Base-by-base conservation (phyloP, 441 rosid species). In the Eruca vesicaria region DNA sequence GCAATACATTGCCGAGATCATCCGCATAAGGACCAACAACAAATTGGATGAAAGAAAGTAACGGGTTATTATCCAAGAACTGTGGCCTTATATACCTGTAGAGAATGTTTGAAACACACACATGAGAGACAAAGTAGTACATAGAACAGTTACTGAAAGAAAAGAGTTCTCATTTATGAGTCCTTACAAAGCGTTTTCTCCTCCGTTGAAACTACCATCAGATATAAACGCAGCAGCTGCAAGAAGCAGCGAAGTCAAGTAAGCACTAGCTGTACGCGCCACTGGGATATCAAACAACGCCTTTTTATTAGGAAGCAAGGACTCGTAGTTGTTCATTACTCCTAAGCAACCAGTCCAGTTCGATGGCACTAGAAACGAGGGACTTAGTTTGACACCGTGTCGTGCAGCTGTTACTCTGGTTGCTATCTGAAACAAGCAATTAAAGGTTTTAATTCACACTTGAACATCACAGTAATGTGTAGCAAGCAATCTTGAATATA, bases 341-440 rank as follows among this genome's bases (percentile, higher is more conserved):
- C 98, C 98, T 70, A 90, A 77, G 79, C 97, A 94, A 23, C 97
- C 98, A 4, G 98, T 94, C 97, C 97, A 94, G 72, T 83, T 94
- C 19, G 97, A 92, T 33, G 97, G 98, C 66, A 92, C 91, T 7
- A 94, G 93, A 80, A 92, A 90, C 12, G 95, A 94, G 0, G 95
- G 98, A 80, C 97, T 92, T 15, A 94, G 81, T 75, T 89, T 87
- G 56, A 92, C 92, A 63, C 86, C 88, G 29, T 87, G 82, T 60
- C 82, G 83, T 14, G 90, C 92, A 45, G 97, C 94, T 2, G 92
- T 89, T 19, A 90, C 86, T 77, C 97, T 85, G 3, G 97, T 94
- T 35, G 91, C 89, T 78, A 92, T 85, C 97, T 94, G 86, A 80
- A 75, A 61, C 70, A 72, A 60, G 38, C 41, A 67, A 9, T 2